phyloP scores from a whole-genome alignment of 2,329 filamentous ascomycete genomes.

The Colletotrichum plurivorum region DNA sequence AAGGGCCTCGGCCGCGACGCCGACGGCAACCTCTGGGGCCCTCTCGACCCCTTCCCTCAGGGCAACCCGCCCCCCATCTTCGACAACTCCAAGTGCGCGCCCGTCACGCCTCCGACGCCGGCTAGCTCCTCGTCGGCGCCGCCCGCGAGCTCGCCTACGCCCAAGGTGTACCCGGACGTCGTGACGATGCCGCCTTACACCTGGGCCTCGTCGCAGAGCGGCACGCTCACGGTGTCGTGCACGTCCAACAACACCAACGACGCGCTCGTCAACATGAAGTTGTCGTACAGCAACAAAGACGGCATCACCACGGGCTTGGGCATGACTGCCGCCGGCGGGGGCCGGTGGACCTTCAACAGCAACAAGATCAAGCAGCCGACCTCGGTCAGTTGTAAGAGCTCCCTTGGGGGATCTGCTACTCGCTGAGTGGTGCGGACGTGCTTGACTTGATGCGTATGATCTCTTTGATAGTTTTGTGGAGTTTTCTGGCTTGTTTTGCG shows the following conservation, averaged over 20 bases:
- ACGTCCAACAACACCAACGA: conserved; percentile 37
- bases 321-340: conserved; percentile 32
- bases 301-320: conserved; percentile 31
- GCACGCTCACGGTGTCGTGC: conserved; percentile 41
- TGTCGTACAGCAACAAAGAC: conserved; percentile 44
- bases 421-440: neutral
- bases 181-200: conserved; percentile 35
- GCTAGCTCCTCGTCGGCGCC: neutral
- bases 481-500: neutral
- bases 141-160: neutral
- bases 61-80: conserved; percentile 31
- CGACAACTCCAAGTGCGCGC: conserved; percentile 37
- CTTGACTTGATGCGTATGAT: neutral
- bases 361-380: conserved; percentile 41
- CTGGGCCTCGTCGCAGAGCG: conserved; percentile 39
- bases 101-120: neutral
- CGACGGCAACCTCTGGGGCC: conserved; percentile 51
- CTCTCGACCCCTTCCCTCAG: conserved; percentile 51
- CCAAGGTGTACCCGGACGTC: conserved; percentile 14
- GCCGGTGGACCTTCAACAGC: conserved; percentile 38
- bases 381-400: conserved; percentile 37
- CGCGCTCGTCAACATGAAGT: conserved; percentile 42
- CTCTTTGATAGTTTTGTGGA: neutral
- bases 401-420: conserved; percentile 24
- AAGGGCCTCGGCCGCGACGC: conserved; percentile 49